phyloP scores from a whole-genome alignment of 1,284 basidiomycete genomes.

The Ceratobasidium sp. region DNA sequence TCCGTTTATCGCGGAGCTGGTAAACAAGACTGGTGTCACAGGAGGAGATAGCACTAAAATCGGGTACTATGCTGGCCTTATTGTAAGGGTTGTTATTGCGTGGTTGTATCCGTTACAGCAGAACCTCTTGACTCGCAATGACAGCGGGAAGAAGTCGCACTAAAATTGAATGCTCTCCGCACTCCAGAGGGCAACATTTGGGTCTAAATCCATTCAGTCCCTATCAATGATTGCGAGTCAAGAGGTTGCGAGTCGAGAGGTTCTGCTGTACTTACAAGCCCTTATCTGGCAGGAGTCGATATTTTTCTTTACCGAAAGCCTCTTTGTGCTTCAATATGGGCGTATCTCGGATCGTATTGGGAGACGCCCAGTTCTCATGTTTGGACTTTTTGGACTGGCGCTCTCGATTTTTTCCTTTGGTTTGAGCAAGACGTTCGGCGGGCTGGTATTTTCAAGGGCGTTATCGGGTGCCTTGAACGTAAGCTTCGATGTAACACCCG shows the following conservation, averaged over 20 bases:
- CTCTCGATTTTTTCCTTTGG: conserved; percentile 51
- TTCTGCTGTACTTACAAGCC: background rate
- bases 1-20: conserved; percentile 39
- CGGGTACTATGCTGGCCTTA: conserved; percentile 50
- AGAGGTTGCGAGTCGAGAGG: no score
- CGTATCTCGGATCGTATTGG: conserved; percentile 52
- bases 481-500: background rate
- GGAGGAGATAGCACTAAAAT: conserved; percentile 47
- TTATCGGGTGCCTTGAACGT: conserved; percentile 52
- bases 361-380: conserved; percentile 52
- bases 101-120: no score
- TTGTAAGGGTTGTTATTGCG: conserved; percentile 39
- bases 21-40: conserved; percentile 47
- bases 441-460: conserved; percentile 50
- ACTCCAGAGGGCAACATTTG: no score
- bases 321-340: conserved; percentile 54
- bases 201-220: no score
- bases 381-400: conserved; percentile 51
- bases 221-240: no score
- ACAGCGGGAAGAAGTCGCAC: no score
- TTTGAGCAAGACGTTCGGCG: conserved; percentile 50
- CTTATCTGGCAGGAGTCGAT: conserved; percentile 45
- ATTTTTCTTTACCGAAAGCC: conserved; percentile 50
- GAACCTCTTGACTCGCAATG: no score
- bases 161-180: no score